Base-by-base conservation (phyloP, 2,329 filamentous ascomycete genomes). In the Fusarium sp. region DNA sequence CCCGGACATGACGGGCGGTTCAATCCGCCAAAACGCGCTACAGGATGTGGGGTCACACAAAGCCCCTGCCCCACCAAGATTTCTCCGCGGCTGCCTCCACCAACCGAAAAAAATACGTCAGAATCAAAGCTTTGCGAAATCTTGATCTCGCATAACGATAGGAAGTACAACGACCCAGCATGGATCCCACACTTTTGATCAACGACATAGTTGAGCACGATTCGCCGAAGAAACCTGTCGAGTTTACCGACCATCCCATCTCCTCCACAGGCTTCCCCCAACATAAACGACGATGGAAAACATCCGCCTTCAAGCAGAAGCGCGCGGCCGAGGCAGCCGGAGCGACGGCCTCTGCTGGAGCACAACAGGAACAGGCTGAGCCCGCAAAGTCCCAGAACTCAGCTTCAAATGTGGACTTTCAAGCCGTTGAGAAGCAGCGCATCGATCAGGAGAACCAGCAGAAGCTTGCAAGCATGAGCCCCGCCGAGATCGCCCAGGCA, bases 401-500 rank as follows among this genome's bases (percentile, higher is more conserved):
- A 3, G 10, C 50, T 15, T 49, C 53, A 11, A 63, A 45, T 38
- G 15, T 14, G 6, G 74, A 67, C 36, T 76, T 80, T 39, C 82
- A 83, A 42, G 78, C 85, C 13, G 83, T 86, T 43, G 94, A 97
- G 75, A 89, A 88, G 74, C 82, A 83, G 66, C 84, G 86, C 7
- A 98, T 99, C 77, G 92, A 95, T 74, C 86, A 90, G 71, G 94
- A 98, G 78, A 99, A 98, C 75, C 88, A 82, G 44, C 86, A 89
- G 60, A 88, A 87, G 63, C 79, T 99, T 46, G 90, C 90, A 15
- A 84, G 85, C 26, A 98, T 99, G 96, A 92, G 92, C 2, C 82
- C 88, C 0, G 87, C 89, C 38, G 93, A 98, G 79, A 97, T 98
- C 61, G 90, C 92, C 66, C 85, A 91, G 71, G 94, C 96, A 63